A percentile compares a stretch with the other conserved stretches of the same genome.
Conservation (phyloP, 208 protist genomes). For the Acanthamoeba lugdunensis region DNA sequence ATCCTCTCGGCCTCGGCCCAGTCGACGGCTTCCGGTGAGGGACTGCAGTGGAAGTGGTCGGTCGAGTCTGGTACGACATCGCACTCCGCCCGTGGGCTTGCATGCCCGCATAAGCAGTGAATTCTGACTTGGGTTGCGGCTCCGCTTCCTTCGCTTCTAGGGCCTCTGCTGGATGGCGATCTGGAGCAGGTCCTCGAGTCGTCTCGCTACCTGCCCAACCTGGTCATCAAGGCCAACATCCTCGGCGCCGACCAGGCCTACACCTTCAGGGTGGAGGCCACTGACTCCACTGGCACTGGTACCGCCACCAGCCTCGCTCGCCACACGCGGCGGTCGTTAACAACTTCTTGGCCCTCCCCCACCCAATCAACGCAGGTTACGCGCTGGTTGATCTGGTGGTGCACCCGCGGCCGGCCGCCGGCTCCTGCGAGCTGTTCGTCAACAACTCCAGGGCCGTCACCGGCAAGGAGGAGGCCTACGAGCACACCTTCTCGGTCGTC, state of each 20-base stretch:
- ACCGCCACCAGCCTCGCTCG: neutral
- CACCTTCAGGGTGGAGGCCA: conserved; percentile 34
- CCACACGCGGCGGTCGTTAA: neutral
- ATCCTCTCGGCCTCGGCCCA: neutral
- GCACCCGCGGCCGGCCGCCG: neutral
- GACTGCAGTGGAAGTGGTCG: conserved; percentile 51
- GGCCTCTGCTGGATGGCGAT: neutral
- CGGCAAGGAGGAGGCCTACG: conserved; percentile 26
- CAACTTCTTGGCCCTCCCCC: neutral
- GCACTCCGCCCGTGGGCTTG: neutral
- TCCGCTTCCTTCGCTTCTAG: neutral
- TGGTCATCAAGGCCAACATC: conserved; percentile 37
- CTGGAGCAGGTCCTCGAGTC: conserved; percentile 15
- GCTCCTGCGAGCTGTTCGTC: conserved; percentile 18
- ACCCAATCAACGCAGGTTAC: neutral
- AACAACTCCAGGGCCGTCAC: neutral
- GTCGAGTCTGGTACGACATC: neutral
- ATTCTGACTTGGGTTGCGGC: too few relatives aligned
- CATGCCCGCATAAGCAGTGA: neutral
- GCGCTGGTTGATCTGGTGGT: neutral
- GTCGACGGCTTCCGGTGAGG: neutral
- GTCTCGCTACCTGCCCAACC: conserved; percentile 57
- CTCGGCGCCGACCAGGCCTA: neutral
- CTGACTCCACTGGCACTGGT: conserved; percentile 8
- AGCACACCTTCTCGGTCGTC: neutral